Evolutionary conservation across 2,329 filamentous ascomycete species (phyloP).

Genomic region (Calcarisporium arbuscula): DNA sequence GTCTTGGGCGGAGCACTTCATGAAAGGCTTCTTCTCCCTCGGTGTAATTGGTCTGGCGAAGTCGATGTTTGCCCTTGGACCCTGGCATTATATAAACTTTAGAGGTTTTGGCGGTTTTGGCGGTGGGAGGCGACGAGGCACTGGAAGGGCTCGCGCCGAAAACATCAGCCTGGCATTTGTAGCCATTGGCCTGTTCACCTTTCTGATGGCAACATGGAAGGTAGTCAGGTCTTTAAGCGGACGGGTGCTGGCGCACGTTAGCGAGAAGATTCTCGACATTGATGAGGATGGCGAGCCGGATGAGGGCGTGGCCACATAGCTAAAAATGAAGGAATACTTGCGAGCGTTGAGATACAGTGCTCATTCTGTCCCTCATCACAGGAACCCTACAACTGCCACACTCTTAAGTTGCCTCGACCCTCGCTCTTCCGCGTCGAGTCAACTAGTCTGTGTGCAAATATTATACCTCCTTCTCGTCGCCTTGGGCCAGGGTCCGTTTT

Average conservation of each 20-base stretch:
- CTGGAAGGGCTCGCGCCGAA: constrained; percentile 70
- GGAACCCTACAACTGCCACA: constrained; percentile 53
- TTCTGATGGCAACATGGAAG: constrained; percentile 80
- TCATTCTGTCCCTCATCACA: constrained; percentile 17
- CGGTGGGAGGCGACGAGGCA: constrained; percentile 48
- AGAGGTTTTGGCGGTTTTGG: constrained; percentile 53
- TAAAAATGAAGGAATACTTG: constrained; percentile 25
- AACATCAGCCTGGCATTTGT: constrained; percentile 76
- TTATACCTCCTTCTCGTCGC: constrained; percentile 39
- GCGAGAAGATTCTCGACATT: constrained; percentile 80
- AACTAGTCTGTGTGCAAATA: constrained; percentile 98
- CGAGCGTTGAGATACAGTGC: constrained; percentile 10
- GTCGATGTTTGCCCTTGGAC: constrained; percentile 64
- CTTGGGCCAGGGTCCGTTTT: constrained; percentile 45
- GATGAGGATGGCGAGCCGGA: constrained; percentile 41
- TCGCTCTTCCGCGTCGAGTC: constrained; percentile 72
- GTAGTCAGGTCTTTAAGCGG: constrained; percentile 68
- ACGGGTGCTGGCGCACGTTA: constrained; percentile 66
- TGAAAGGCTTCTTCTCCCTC: constrained; percentile 85
- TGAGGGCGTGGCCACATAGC: too few species aligned
- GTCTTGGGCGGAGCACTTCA: constrained; percentile 76
- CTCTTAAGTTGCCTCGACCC: constrained; percentile 94
- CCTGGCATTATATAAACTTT: constrained; percentile 73
- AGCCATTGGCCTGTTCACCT: constrained; percentile 71
- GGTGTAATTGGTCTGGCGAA: constrained; percentile 83